Base-by-base conservation (phyloP, 164 flowering plant species). In the Amborella trichopoda region DNA sequence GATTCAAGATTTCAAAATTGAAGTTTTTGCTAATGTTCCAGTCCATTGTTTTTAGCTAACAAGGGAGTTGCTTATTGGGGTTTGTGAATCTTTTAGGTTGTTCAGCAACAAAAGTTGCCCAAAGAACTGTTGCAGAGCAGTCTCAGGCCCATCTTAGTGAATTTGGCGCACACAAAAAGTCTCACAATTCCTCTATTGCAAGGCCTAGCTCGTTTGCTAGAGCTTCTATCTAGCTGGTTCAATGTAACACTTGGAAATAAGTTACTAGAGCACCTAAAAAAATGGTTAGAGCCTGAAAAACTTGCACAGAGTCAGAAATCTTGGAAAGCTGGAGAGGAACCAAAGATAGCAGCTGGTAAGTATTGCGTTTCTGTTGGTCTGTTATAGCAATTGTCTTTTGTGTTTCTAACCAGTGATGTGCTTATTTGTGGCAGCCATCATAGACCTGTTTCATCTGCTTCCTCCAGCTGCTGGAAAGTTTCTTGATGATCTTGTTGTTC, bases 241-340 rank as follows among this genome's bases (percentile, higher is more conserved):
- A 93, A 93, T 75, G 95, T 93, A 22, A 78, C 97, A 22, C 69
- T 93, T 64, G 99, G 99, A 40, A 80, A 78, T 37, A 93, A 93
- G 63, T 58, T 93, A 67, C 54, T 93, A 65, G 99, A 93, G 66
- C 99, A 93, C 70, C 81, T 93, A 18, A 88, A 78, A 61, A 93
- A 81, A 67, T 93, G 96, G 97, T 64, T 88, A 58, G 99, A 93
- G 58, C 99, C 99, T n/a, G 99, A 93, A 50, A 93, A 93, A 58
- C 97, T 93, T 62, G 87, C 94, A n/a, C 89, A 74, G 60, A 64
- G 70, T 53, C 94, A 84, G 64, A 93, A 88, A 59, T 69, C 89
- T 23, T 93, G 99, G 99, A 93, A 93, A 61, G 72, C 94, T 64
- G 99, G 99, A 28, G 99, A 93, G 61, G 99, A 88, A 60, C 99